Conservation (phyloP, 139 green algal species). For the Chara braunii region DNA sequence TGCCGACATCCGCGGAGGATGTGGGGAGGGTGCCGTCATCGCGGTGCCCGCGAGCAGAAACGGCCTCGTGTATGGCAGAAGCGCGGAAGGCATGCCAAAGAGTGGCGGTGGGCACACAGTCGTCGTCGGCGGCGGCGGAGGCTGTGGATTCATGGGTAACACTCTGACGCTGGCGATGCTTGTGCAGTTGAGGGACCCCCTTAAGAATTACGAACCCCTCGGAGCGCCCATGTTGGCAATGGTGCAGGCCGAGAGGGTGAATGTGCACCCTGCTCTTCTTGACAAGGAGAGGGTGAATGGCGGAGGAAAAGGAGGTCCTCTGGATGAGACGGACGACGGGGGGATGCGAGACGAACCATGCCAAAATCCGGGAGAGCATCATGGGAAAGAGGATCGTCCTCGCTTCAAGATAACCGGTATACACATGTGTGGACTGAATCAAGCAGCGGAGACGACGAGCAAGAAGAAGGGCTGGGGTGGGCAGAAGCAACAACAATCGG, state of each 20-base stretch:
- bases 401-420: slow-evolving; percentile 32
- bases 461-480: slow-evolving; percentile 22
- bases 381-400: background rate
- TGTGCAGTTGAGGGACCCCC: slow-evolving; percentile 36
- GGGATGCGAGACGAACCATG: too few species aligned
- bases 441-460: background rate
- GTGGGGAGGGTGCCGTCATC: too few species aligned
- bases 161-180: slow-evolving; percentile 36
- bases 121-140: slow-evolving; percentile 1
- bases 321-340: too few species aligned
- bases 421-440: slow-evolving; percentile 38
- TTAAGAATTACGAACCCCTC: slow-evolving; percentile 30
- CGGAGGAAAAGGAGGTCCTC: background rate
- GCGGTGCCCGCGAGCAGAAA: too few species aligned
- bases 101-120: too few species aligned
- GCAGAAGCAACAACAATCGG: slow-evolving; percentile 16
- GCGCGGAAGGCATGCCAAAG: too few species aligned
- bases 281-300: background rate
- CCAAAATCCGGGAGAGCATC: background rate
- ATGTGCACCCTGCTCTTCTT: background rate
- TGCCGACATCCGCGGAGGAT: too few species aligned
- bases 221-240: slow-evolving; percentile 37
- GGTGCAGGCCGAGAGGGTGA: slow-evolving; percentile 29
- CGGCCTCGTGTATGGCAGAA: too few species aligned
- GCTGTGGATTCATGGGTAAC: slow-evolving; percentile 25